Evolutionary conservation across 352 stramenopile genomes (phyloP), one percentile per base, ranked within the genome.

Genomic region (Globisporangium viniferum): DNA sequence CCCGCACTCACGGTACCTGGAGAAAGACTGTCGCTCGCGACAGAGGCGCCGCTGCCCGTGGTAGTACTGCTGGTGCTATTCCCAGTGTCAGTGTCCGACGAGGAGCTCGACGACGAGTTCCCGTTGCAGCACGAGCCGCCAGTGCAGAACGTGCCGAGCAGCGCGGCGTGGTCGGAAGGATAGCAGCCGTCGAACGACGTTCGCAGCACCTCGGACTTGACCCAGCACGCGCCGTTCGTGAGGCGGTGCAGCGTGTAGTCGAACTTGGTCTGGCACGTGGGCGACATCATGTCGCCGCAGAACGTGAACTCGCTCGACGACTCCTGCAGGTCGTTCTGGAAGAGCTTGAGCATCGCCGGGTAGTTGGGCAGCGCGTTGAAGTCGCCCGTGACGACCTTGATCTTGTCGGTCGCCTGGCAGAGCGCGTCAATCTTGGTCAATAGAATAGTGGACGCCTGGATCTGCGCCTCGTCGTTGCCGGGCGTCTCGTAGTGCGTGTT

Each of bases 401-500:
- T 68, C 56, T 86, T 86, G 72, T 94, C 86, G 0, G 57, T 60
- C 0, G 79, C 64, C 24, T 89, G 72, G 55, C 86, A 94, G 62
- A 85, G 49, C 7, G 75, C 63, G 33, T 80, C 74, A 22, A 81
- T 76, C 46, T 82, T 78, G 33, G 79, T 59, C 36, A 91, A 73
- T 31, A 94, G 81, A 66, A 94, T 89, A 24, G 85, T 76, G 7
- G 86, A 87, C 24, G 73, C 83, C 58, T 93, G 74, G 22, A 79
- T 73, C 73, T 94, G 86, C 14, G 84, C 84, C 51, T 88, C 76
- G 36, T 92, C 77, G 22, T 92, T 91, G 5, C 86, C 86, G 20
- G 82, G 84, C 2, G 83, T 94, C 73, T 94, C 86, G 68, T 90
- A 94, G 77, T 93, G 86, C 55, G 86, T 93, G 72, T 94, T 94